phyloP scores from a whole-genome alignment of 768 basidiomycete species.

The Mycena rebaudengoi region DNA sequence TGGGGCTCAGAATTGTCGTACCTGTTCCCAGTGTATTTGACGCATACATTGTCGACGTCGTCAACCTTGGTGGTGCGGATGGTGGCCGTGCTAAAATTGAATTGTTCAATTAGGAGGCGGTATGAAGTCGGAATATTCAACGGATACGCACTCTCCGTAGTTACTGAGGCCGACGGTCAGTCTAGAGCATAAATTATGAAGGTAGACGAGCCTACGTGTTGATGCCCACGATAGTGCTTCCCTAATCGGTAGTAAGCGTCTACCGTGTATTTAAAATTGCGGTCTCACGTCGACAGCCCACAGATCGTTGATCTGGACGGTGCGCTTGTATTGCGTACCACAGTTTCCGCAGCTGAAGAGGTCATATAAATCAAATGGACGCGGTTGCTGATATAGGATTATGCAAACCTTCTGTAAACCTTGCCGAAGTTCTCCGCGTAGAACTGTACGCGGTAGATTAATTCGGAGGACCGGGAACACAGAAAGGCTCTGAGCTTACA shows the following conservation, averaged over 20 bases:
- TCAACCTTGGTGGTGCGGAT: slow-evolving; percentile 16
- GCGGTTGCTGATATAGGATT: neutral
- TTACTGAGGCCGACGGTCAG: neutral
- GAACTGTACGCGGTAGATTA: slow-evolving; percentile 39
- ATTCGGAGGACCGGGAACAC: neutral
- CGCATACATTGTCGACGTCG: slow-evolving; percentile 6
- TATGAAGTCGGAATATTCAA: too few relatives aligned
- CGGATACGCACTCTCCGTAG: slow-evolving; percentile 3
- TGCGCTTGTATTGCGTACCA: slow-evolving; percentile 8
- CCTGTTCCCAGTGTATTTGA: too few relatives aligned
- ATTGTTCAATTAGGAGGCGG: slow-evolving; percentile 3
- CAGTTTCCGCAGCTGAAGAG: slow-evolving; percentile 16
- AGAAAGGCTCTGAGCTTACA: slow-evolving; percentile 27
- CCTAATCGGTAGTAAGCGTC: neutral
- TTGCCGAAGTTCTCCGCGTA: slow-evolving; percentile 51
- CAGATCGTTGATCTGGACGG: slow-evolving; percentile 18
- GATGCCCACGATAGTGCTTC: neutral
- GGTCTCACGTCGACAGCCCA: slow-evolving; percentile 13
- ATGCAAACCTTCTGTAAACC: slow-evolving; percentile 42
- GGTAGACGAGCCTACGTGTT: neutral
- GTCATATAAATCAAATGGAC: neutral
- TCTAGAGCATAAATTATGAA: neutral
- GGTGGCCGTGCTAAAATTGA: slow-evolving; percentile 11
- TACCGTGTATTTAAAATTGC: neutral
- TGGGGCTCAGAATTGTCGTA: too few relatives aligned